phyloP scores from a whole-genome alignment of 208 protist genomes.

The Sergeia podlipaevii region DNA sequence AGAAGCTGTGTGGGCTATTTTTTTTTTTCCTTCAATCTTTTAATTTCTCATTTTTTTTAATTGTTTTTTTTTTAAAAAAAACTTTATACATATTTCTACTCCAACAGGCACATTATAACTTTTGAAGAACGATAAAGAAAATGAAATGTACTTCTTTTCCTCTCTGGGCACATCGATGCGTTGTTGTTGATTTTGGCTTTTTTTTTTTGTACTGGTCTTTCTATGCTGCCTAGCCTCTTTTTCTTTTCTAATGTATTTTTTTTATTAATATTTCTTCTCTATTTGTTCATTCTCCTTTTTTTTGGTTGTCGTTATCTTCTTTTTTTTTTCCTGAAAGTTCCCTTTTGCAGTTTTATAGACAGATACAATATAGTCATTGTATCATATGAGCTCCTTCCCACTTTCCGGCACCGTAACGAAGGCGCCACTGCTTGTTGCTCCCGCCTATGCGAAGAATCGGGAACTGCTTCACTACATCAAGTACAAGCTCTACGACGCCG shows the following conservation, averaged over 20 bases:
- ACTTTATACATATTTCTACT: too few relatives aligned
- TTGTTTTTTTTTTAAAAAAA: too few relatives aligned
- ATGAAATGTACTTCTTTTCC: too few relatives aligned
- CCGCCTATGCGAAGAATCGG: slow-evolving; percentile 40
- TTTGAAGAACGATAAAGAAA: too few relatives aligned
- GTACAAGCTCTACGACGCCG: slow-evolving; percentile 75
- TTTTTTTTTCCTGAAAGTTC: not conserved
- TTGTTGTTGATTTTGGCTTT: too few relatives aligned
- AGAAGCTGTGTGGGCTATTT: not conserved
- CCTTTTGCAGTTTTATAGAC: too few relatives aligned
- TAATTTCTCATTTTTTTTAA: not conserved
- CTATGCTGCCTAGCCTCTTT: not conserved
- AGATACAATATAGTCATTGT: too few relatives aligned
- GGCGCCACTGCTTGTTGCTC: slow-evolving; percentile 52
- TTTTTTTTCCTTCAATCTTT: slow-evolving; percentile 9
- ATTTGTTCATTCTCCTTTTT: not conserved
- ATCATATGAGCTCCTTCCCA: slow-evolving; percentile 15
- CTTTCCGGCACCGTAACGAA: slow-evolving; percentile 68
- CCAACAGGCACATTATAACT: too few relatives aligned
- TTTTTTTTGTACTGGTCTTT: too few relatives aligned
- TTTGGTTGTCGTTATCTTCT: not conserved
- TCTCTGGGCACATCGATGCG: too few relatives aligned
- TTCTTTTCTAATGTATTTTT: slow-evolving; percentile 5
- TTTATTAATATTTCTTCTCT: slow-evolving; percentile 5
- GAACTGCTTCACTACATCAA: slow-evolving; percentile 77